These are phyloP conservation scores for Spathaspora passalidarum DNA, from an alignment of 805 yeast genomes.

Conservation along the genomic window DNA sequence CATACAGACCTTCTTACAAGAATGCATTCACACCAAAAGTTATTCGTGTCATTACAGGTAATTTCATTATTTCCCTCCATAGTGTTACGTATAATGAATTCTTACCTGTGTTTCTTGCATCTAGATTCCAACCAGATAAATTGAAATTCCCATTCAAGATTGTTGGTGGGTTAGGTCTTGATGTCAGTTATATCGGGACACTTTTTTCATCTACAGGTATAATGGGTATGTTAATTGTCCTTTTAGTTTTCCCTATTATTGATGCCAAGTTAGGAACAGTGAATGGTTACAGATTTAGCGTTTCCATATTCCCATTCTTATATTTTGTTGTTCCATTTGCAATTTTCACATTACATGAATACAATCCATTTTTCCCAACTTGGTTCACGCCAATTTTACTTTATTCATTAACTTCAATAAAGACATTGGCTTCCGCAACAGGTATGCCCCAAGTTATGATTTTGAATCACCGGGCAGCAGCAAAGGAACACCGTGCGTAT, in stretches of 20 bases:
- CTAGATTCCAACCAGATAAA: conserved; percentile 21
- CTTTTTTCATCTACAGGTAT: conserved; percentile 35
- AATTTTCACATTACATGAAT: conserved; percentile 28
- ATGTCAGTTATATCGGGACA: conserved; percentile 30
- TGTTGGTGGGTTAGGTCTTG: conserved; percentile 36
- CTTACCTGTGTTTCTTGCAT: conserved; percentile 36
- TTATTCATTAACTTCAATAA: conserved; percentile 29
- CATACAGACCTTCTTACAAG: conserved; percentile 5
- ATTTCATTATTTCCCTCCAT: conserved; percentile 33
- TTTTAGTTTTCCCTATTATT: conserved; percentile 29
- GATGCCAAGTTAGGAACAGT: conserved; percentile 31
- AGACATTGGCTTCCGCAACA: conserved; percentile 31
- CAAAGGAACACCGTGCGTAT: conserved; percentile 31
- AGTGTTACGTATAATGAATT: conserved; percentile 32
- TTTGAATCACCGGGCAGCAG: conserved; percentile 34
- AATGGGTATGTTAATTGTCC: conserved; percentile 30
- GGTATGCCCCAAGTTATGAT: conserved; percentile 36
- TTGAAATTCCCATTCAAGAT: conserved; percentile 33
- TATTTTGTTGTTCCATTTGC: conserved; percentile 29
- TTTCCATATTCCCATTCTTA: conserved; percentile 29
- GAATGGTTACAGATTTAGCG: conserved; percentile 28
- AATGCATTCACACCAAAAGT: conserved; percentile 28
- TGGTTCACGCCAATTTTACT: conserved; percentile 28
- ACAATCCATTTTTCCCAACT: conserved; percentile 21
- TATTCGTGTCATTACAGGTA: conserved; percentile 28